Evolutionary conservation across 345 rosid genomes (phyloP), one percentile per base, ranked within the genome.

Genomic region (Turritis glabra): DNA sequence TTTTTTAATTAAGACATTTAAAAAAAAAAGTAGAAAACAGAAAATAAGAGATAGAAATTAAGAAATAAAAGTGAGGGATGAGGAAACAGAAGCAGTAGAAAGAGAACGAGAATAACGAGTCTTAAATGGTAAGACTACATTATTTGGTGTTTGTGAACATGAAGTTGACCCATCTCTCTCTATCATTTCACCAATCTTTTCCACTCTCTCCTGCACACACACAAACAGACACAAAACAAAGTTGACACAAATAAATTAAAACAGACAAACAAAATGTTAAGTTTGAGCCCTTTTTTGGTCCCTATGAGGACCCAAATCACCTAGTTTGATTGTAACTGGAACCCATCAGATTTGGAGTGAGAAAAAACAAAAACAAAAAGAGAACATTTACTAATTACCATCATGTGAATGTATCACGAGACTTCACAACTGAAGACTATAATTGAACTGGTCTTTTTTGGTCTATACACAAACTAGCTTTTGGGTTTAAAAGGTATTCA

Each of bases 101-200:
- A 56, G 76, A 48, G 73, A 48, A 3, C 1, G 46, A 57, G 73
- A 37, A 11, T 56, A 53, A 46, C 1, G 59, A 77, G 67, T 64
- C 67, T 71, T 71, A 64, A 29, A 54, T 48, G 30, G 67, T 22
- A 64, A 71, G 60, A 47, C 62, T 17, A 14, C 67, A 71, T 38
- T 61, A 41, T 22, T 70, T 35, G 55, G 68, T 40, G 73, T 65
- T 15, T 71, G 68, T 58, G 72, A 67, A 38, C 47, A 29, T 13
- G 51, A 71, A 47, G n/a, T 17, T 65, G 77, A 38, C 68, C 32
- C 54, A 37, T 71, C n/a, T 46, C 67, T 77, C 47, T 71, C 77
- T 48, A 77, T 77, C 73, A 77, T 71, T 71, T 65, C 73, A 38
- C 68, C 72, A 65, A 77, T 71, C 77, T 77, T 77, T 73, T 71